phyloP scores from a whole-genome alignment of 2,329 filamentous ascomycete genomes.

The Tetracladium maxilliforme region DNA sequence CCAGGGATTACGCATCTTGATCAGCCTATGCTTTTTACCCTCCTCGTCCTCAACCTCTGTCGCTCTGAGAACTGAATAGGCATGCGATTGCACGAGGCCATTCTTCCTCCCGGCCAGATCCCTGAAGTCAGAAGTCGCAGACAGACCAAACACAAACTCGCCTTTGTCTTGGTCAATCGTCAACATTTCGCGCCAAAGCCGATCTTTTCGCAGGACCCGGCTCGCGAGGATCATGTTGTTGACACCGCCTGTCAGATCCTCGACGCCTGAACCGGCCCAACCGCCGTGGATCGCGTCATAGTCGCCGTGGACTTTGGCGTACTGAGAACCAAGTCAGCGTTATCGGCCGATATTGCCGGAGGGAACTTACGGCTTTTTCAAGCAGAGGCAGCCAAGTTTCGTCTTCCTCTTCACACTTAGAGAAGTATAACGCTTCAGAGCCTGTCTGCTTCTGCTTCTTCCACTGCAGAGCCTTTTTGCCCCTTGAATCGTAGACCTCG shows the following conservation, averaged over 20 bases:
- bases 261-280: slow-evolving; percentile 54
- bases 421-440: slow-evolving; percentile 62
- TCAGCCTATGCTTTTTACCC: no score
- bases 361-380: slow-evolving; percentile 66
- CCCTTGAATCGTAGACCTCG: slow-evolving; percentile 57
- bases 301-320: slow-evolving; percentile 68
- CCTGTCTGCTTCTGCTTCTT: slow-evolving; percentile 58
- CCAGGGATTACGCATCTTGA: slow-evolving; percentile 36
- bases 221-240: slow-evolving; percentile 52
- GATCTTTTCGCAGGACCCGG: slow-evolving; percentile 60
- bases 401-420: slow-evolving; percentile 55
- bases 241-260: slow-evolving; percentile 48
- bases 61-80: slow-evolving; percentile 39
- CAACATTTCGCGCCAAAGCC: slow-evolving; percentile 67
- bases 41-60: slow-evolving; percentile 29
- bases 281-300: slow-evolving; percentile 58
- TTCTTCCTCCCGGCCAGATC: slow-evolving; percentile 41
- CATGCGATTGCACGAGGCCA: slow-evolving; percentile 37
- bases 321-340: no score
- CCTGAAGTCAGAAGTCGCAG: no score
- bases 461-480: no score
- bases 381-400: slow-evolving; percentile 67
- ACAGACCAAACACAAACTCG: slow-evolving; percentile 60
- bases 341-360: no score
- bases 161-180: slow-evolving; percentile 65